phyloP scores from a whole-genome alignment of 73 alveolate species.

The Paramecium sexaurelia region DNA sequence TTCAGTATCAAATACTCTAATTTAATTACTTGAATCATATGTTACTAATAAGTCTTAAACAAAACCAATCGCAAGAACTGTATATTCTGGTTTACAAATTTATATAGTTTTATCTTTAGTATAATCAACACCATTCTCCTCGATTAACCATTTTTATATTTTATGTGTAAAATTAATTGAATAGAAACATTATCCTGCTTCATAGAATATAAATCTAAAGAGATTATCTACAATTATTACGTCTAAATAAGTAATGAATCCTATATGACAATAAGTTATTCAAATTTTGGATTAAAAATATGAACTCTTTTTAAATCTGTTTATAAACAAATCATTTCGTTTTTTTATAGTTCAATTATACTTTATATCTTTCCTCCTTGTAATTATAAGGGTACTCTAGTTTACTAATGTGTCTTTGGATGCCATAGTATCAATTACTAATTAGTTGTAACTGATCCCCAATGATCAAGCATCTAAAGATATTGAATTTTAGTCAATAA shows the following conservation, averaged over 20 bases:
- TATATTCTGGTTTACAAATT: slow-evolving; percentile 54
- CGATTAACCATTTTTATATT: slow-evolving; percentile 45
- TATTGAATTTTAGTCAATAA: slow-evolving; percentile 25
- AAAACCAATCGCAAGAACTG: slow-evolving; percentile 41
- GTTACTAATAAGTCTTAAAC: slow-evolving; percentile 24
- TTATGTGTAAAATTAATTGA: slow-evolving; percentile 49
- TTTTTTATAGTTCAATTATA: slow-evolving; percentile 2
- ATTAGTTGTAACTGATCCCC: slow-evolving; percentile 29
- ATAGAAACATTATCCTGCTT: slow-evolving; percentile 31
- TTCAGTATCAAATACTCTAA: slow-evolving; percentile 43
- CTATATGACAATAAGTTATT: not conserved
- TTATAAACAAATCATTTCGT: slow-evolving; percentile 40
- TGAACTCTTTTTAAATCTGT: slow-evolving; percentile 53
- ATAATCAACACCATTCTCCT: slow-evolving; percentile 44
- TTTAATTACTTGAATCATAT: slow-evolving; percentile 52
- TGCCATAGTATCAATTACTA: slow-evolving; percentile 11
- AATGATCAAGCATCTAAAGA: not conserved
- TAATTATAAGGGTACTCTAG: not conserved
- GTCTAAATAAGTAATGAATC: slow-evolving; percentile 35
- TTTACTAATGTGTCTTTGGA: not conserved
- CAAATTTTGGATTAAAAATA: slow-evolving; percentile 15
- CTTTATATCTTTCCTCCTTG: slow-evolving; percentile 28
- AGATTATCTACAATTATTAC: too few species aligned
- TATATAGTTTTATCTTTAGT: slow-evolving; percentile 41
- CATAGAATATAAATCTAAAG: not conserved